phyloP scores from a whole-genome alignment of 768 basidiomycete genomes.

The Pulveroboletus ravenelii region DNA sequence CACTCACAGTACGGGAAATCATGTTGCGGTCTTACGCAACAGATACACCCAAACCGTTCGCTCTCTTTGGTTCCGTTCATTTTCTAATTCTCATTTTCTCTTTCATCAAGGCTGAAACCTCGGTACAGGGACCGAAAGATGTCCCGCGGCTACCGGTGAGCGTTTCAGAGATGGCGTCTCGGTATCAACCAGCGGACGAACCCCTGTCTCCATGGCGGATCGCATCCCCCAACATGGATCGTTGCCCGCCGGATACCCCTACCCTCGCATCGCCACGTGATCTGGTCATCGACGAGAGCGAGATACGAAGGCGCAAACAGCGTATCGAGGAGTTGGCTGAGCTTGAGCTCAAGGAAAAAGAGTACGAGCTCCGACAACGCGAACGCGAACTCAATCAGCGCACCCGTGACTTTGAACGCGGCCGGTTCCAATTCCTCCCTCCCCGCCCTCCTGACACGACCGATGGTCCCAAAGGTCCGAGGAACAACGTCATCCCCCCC shows the following conservation, averaged over 20 bases:
- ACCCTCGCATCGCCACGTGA: constrained; percentile 17
- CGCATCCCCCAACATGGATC: constrained; percentile 32
- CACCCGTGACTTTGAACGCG: constrained; percentile 53
- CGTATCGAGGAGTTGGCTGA: constrained; percentile 49
- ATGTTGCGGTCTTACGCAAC: constrained; percentile 67
- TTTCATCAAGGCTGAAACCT: constrained; percentile 40
- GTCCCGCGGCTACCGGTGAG: constrained; percentile 59
- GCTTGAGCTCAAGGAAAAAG: constrained; percentile 51
- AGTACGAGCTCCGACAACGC: constrained; percentile 46
- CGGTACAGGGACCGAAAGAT: constrained; percentile 56
- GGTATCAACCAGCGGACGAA: constrained; percentile 48
- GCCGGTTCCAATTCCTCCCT: constrained; percentile 41
- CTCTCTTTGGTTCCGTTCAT: constrained; percentile 9
- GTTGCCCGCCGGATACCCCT: constrained; percentile 26
- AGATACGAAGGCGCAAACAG: constrained; percentile 32
- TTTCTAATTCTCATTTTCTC: constrained; percentile 3
- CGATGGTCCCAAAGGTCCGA: constrained; percentile 29
- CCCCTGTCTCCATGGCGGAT: constrained; percentile 40
- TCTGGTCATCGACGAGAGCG: constrained; percentile 16
- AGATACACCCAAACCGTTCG: constrained; percentile 57
- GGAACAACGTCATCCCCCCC: constrained; percentile 14
- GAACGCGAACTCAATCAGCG: constrained; percentile 53
- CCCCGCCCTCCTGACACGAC: constrained; percentile 29
- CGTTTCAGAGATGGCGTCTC: constrained; percentile 58
- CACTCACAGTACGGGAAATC: constrained; percentile 47